A percentile compares a stretch with the other conserved stretches of the same genome.
These are phyloP conservation scores for Cystoderma amianthinum DNA, from an alignment of 768 basidiomycete species.

Conservation along the genomic window DNA sequence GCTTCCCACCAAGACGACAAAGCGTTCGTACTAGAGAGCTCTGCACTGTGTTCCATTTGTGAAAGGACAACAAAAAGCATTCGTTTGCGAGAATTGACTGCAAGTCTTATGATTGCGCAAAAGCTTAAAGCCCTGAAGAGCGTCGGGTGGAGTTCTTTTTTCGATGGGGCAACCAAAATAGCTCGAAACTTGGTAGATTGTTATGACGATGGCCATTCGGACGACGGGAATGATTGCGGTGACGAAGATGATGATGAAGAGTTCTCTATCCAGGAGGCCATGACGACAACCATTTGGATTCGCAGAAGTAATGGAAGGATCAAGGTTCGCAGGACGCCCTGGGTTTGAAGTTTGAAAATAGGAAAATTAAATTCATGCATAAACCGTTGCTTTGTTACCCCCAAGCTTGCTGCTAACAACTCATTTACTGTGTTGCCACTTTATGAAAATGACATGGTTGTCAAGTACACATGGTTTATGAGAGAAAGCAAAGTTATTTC, in stretches of 20 bases:
- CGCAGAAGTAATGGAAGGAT: conserved; percentile 31
- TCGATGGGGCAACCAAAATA: conserved; percentile 14
- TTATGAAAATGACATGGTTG: no score
- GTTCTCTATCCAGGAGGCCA: conserved; percentile 1
- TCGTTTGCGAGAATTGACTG: conserved; percentile 37
- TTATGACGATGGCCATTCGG: neutral
- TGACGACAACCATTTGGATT: conserved; percentile 33
- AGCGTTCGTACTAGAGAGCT: conserved; percentile 15
- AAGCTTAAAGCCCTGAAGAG: conserved; percentile 34
- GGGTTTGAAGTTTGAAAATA: no score
- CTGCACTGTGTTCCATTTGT: conserved; percentile 30
- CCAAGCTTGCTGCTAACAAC: no score
- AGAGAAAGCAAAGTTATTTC: no score
- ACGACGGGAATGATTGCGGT: conserved; percentile 8
- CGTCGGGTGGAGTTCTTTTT: conserved; percentile 50
- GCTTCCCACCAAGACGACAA: conserved; percentile 19
- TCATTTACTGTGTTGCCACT: no score
- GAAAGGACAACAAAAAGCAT: conserved; percentile 19
- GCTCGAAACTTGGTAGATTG: neutral
- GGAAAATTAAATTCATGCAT: neutral
- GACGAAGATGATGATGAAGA: conserved; percentile 2
- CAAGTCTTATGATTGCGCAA: conserved; percentile 36
- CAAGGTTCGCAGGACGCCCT: conserved; percentile 29
- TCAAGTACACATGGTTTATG: no score
- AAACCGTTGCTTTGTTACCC: neutral